phyloP scores from a whole-genome alignment of 2,329 filamentous ascomycete species.

The Raffaelea arxii region DNA sequence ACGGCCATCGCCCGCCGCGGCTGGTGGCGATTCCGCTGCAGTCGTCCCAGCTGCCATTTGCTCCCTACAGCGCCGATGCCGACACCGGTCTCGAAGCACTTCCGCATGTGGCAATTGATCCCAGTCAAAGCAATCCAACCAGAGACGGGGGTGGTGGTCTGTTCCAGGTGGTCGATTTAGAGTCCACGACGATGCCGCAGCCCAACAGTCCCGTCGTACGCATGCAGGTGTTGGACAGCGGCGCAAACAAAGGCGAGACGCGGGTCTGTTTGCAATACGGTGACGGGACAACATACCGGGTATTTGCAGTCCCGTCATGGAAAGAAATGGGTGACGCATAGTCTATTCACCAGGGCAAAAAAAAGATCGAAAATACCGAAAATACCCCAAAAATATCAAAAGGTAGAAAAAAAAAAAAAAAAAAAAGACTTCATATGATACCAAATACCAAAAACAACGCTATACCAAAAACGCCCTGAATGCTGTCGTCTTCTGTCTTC shows the following conservation, averaged over 20 bases:
- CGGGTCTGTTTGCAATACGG: slow-evolving; percentile 41
- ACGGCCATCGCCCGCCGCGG: slow-evolving; percentile 6
- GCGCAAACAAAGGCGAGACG: slow-evolving; percentile 20
- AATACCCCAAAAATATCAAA: background rate
- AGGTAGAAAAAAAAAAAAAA: background rate
- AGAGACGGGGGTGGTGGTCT: slow-evolving; percentile 5
- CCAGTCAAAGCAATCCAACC: no score
- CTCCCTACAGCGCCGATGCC: background rate
- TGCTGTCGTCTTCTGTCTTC: background rate
- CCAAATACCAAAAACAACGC: no score
- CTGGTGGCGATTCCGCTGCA: slow-evolving; percentile 8
- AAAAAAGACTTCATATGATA: no score
- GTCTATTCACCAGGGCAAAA: background rate
- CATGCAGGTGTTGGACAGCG: slow-evolving; percentile 37
- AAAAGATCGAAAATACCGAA: background rate
- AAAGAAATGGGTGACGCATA: background rate
- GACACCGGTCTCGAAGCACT: no score
- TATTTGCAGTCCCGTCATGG: slow-evolving; percentile 31
- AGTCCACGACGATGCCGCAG: background rate
- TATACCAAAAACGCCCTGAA: no score
- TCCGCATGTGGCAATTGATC: no score
- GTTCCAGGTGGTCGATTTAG: slow-evolving; percentile 8
- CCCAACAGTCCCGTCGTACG: slow-evolving; percentile 17
- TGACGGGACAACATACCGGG: slow-evolving; percentile 36
- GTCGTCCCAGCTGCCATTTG: slow-evolving; percentile 3